Percentiles rank a stretch among this genome's conserved stretches.
phyloP scores from a whole-genome alignment of 2,329 filamentous ascomycete species.

The Alternaria angustiovoidea region DNA sequence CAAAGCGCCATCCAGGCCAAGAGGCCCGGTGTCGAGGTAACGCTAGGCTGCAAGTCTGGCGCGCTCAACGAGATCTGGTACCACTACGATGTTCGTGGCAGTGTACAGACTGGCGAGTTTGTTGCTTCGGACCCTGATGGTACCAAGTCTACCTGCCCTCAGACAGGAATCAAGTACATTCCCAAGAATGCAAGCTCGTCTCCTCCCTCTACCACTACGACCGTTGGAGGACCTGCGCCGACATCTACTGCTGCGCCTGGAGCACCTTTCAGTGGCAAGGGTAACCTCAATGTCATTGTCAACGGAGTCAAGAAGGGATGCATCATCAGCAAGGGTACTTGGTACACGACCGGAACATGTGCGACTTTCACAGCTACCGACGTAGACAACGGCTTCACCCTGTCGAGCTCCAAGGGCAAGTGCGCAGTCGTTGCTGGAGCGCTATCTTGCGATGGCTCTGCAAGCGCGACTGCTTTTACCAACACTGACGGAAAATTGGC shows the following conservation, averaged over 20 bases:
- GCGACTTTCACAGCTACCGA: slow-evolving; percentile 68
- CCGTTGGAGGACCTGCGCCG: slow-evolving; percentile 33
- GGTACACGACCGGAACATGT: slow-evolving; percentile 73
- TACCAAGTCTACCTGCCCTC: slow-evolving; percentile 68
- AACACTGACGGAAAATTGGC: slow-evolving; percentile 47
- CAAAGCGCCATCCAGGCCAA: slow-evolving; percentile 64
- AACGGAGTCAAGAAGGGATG: slow-evolving; percentile 65
- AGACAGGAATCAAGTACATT: slow-evolving; percentile 69
- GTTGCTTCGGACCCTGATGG: slow-evolving; percentile 65
- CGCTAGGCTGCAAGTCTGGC: slow-evolving; percentile 65
- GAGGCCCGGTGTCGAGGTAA: slow-evolving; percentile 63
- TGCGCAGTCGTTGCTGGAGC: slow-evolving; percentile 65
- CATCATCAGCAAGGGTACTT: slow-evolving; percentile 71
- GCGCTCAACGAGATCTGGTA: slow-evolving; percentile 66
- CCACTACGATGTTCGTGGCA: slow-evolving; percentile 69
- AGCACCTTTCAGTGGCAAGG: slow-evolving; percentile 64
- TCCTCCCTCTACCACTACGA: slow-evolving; percentile 41
- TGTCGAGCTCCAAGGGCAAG: slow-evolving; percentile 47
- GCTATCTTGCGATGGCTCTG: slow-evolving; percentile 64
- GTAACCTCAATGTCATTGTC: slow-evolving; percentile 66
- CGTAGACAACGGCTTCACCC: slow-evolving; percentile 37
- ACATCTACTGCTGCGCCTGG: slow-evolving; percentile 47
- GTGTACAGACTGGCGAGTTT: slow-evolving; percentile 68
- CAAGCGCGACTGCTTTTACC: slow-evolving; percentile 55
- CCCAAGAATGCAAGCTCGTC: slow-evolving; percentile 60